A percentile compares a stretch with the other conserved stretches of the same genome.
phyloP scores from a whole-genome alignment of 768 basidiomycete genomes.

The Artomyces pyxidatus region DNA sequence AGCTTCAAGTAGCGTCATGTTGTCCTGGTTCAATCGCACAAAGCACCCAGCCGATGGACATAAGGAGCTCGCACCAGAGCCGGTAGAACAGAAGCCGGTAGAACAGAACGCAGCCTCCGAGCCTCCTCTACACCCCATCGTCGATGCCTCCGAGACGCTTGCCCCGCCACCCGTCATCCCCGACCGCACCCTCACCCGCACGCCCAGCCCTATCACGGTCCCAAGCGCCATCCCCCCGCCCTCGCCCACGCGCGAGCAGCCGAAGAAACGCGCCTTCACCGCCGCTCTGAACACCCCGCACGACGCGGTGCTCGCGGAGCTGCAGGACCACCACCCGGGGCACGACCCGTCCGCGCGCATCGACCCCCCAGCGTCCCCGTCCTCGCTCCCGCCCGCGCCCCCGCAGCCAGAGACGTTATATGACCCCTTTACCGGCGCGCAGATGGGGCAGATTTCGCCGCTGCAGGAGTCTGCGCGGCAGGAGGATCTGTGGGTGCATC shows the following conservation, averaged over 20 bases:
- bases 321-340: slow-evolving; percentile 27
- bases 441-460: slow-evolving; percentile 30
- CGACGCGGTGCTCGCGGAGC: slow-evolving; percentile 50
- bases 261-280: slow-evolving; percentile 17
- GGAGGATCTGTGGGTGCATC: slow-evolving; percentile 57
- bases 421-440: slow-evolving; percentile 43
- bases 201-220: too few species aligned
- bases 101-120: neutral
- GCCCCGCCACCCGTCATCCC: neutral
- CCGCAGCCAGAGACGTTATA: slow-evolving; percentile 23
- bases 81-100: too few species aligned
- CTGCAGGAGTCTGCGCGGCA: slow-evolving; percentile 14
- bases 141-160: neutral
- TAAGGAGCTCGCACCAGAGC: neutral
- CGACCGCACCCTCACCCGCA: neutral
- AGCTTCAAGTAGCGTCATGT: too few species aligned
- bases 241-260: slow-evolving; percentile 16
- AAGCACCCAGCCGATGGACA: neutral
- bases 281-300: slow-evolving; percentile 45
- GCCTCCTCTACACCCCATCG: neutral
- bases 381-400: slow-evolving; percentile 16
- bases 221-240: neutral
- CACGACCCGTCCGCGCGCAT: slow-evolving; percentile 10
- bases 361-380: slow-evolving; percentile 14
- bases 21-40: neutral